These are phyloP conservation scores for Rubia peregrina DNA, from an alignment of 305 asterid genomes.

Conservation along the genomic window DNA sequence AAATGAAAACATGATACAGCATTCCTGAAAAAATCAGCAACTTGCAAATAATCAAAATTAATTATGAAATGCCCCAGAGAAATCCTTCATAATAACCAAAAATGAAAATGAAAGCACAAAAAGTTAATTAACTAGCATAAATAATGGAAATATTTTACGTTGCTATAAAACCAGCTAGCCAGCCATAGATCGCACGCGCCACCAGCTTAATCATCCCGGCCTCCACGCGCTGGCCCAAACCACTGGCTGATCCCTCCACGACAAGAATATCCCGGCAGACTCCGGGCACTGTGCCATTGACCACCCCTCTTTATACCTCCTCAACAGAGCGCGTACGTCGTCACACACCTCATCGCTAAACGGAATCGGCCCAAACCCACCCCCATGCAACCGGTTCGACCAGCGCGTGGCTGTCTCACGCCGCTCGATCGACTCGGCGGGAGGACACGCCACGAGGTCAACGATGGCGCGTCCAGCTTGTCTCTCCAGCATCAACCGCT, in stretches of 20 bases:
- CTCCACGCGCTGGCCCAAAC: constrained; percentile 99
- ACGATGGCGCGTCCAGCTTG: constrained; percentile 81
- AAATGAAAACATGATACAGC: neutral
- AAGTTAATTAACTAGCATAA: constrained; percentile 28
- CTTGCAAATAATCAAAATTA: neutral
- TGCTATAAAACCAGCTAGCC: neutral
- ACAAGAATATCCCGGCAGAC: constrained; percentile 88
- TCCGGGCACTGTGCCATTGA: constrained; percentile 56
- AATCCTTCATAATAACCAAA: constrained; percentile 1
- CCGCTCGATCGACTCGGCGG: constrained; percentile 63
- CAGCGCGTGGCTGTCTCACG: constrained; percentile 76
- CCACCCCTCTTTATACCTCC: constrained; percentile 98
- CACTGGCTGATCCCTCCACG: constrained; percentile 95
- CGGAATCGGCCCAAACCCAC: constrained; percentile 41
- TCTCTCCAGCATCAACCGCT: constrained; percentile 85
- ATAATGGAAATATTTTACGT: neutral
- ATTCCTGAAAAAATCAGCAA: neutral
- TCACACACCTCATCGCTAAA: constrained; percentile 87
- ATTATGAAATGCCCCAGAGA: neutral
- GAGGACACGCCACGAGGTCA: constrained; percentile 75
- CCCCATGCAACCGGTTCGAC: constrained; percentile 63
- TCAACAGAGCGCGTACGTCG: constrained; percentile 75
- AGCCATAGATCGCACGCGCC: constrained; percentile 7
- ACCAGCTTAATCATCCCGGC: constrained; percentile 30
- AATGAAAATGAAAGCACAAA: constrained; percentile 26